Conservation (phyloP, 768 basidiomycete species). For the Lactifluus subvellereus region DNA sequence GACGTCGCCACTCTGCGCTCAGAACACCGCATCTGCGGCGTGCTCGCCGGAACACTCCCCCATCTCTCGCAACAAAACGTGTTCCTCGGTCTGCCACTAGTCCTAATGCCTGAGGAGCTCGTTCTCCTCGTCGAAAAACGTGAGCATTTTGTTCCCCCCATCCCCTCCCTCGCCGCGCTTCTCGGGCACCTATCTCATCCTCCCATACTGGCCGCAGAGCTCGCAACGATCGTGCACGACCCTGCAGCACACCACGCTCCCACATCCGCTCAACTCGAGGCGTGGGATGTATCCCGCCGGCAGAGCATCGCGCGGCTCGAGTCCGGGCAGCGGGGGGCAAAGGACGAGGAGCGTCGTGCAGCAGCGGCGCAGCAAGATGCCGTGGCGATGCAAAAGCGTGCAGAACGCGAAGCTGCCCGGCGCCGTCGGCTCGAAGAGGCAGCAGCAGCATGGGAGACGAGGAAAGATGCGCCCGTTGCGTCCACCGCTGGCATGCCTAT, state of each 20-base stretch:
- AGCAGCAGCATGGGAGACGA: neutral
- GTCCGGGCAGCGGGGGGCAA: conserved; percentile 38
- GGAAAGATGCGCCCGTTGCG: neutral
- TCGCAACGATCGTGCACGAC: conserved; percentile 76
- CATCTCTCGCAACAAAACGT: conserved; percentile 95
- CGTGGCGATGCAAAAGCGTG: conserved; percentile 46
- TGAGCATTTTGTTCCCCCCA: conserved; percentile 31
- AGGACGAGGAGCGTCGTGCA: conserved; percentile 38
- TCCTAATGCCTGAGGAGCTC: conserved; percentile 88
- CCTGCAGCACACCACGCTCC: conserved; percentile 50
- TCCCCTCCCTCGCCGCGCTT: neutral
- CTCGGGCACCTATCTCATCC: neutral
- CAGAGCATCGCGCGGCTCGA: conserved; percentile 39
- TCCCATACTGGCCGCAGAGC: conserved; percentile 39
- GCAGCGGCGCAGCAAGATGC: conserved; percentile 45
- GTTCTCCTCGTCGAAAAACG: conserved; percentile 82
- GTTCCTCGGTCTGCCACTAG: conserved; percentile 87
- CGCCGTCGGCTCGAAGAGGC: conserved; percentile 17
- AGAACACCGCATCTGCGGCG: conserved; percentile 75
- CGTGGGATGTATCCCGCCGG: conserved; percentile 49
- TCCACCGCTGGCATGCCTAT: too few species aligned
- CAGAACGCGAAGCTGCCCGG: conserved; percentile 55
- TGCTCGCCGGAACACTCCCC: conserved; percentile 86
- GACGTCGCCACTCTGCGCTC: conserved; percentile 79
- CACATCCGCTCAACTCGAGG: conserved; percentile 39